Evolutionary conservation across 371 early-diverging fungal species (phyloP).

Genomic region (Rhizopus delemar): DNA sequence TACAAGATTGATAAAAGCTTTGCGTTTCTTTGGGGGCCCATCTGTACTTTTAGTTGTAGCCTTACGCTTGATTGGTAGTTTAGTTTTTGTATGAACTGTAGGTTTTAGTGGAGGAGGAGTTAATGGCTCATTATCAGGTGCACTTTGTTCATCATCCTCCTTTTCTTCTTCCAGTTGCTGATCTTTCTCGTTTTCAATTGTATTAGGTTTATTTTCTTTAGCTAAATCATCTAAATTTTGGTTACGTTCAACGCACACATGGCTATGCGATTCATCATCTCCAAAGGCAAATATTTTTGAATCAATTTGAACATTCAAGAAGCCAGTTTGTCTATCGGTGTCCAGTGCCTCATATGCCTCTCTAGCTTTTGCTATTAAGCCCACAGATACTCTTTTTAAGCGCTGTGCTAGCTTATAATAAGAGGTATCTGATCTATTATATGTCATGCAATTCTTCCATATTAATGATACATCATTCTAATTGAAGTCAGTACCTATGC

Average conservation of each 20-base stretch:
- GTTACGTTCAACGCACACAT: neutral
- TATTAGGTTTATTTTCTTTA: neutral
- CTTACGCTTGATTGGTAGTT: neutral
- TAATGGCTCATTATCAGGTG: neutral
- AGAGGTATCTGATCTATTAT: slow-evolving; percentile 73
- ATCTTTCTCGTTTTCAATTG: neutral
- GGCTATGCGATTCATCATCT: slow-evolving; percentile 12
- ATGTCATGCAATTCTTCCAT: slow-evolving; percentile 74
- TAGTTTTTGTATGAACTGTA: no score
- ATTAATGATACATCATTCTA: slow-evolving; percentile 71
- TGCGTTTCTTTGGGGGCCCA: neutral
- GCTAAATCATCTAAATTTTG: neutral
- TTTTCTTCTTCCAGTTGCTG: neutral
- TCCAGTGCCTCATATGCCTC: slow-evolving; percentile 42
- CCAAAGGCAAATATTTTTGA: slow-evolving; percentile 57
- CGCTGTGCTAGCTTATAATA: slow-evolving; percentile 71
- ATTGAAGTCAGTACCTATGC: slow-evolving; percentile 3
- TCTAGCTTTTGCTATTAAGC: slow-evolving; percentile 41
- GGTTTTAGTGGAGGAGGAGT: no score
- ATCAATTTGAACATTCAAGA: slow-evolving; percentile 50
- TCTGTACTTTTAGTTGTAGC: neutral
- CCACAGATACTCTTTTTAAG: slow-evolving; percentile 39
- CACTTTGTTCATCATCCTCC: neutral
- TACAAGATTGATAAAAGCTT: neutral
- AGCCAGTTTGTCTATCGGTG: slow-evolving; percentile 45